Evolutionary conservation across 768 basidiomycete species (phyloP).

Genomic region (Mycena olivaceomarginata): DNA sequence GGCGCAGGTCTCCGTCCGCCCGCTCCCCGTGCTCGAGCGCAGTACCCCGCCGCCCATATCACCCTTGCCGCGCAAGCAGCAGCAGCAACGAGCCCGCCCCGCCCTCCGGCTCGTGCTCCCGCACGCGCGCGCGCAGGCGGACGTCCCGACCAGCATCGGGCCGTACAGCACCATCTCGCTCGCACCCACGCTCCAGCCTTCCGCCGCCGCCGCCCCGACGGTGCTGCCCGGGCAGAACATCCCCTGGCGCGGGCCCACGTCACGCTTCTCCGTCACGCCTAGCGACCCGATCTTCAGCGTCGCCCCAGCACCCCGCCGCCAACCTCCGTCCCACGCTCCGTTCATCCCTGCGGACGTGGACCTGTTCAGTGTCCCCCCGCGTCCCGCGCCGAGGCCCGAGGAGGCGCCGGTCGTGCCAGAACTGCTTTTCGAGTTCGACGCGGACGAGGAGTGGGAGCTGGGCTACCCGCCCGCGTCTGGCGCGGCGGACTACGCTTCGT

Average conservation of each 20-base stretch:
- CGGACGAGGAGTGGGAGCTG: constrained; percentile 48
- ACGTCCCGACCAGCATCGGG: constrained; percentile 27
- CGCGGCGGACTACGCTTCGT: constrained; percentile 36
- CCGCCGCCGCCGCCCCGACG: constrained; percentile 50
- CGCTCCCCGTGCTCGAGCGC: constrained; percentile 61
- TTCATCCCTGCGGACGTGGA: background rate
- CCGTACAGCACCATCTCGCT: constrained; percentile 18
- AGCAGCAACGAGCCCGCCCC: constrained; percentile 36
- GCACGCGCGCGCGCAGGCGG: constrained; percentile 17
- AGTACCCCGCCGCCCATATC: constrained; percentile 43
- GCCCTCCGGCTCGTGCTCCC: constrained; percentile 32
- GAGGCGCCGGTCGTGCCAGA: constrained; percentile 46
- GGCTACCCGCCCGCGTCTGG: constrained; percentile 23
- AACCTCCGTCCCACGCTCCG: background rate
- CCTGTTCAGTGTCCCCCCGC: constrained; percentile 36
- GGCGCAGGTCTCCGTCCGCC: constrained; percentile 60
- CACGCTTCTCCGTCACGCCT: constrained; percentile 45
- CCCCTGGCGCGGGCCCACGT: constrained; percentile 45
- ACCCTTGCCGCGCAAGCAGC: background rate
- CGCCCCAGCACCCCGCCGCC: background rate
- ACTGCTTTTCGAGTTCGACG: constrained; percentile 52
- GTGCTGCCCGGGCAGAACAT: constrained; percentile 45
- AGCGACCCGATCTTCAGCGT: constrained; percentile 39
- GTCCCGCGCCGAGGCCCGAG: constrained; percentile 7
- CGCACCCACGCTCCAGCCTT: background rate